phyloP scores from a whole-genome alignment of 2,329 filamentous ascomycete species.

The Ceratocystiopsis sp. region DNA sequence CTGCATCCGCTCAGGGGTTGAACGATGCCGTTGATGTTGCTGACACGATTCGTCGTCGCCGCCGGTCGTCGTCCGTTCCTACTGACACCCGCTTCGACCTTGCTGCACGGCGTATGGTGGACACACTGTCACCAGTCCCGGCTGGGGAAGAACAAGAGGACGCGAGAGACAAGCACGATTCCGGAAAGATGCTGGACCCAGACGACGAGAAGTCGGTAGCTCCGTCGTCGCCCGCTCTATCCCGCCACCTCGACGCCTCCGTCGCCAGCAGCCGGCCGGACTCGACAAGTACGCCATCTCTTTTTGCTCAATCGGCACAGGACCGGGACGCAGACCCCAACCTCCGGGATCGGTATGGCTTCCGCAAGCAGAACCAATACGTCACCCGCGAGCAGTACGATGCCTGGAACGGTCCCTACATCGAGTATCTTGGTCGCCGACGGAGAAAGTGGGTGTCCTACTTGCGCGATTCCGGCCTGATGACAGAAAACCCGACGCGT shows the following conservation, averaged over 20 bases:
- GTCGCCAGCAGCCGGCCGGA: constrained; percentile 2
- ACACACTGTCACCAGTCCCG: neutral
- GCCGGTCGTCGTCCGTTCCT: constrained; percentile 15
- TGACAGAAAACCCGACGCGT: constrained; percentile 51
- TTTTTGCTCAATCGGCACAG: constrained; percentile 11
- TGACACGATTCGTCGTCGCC: constrained; percentile 2
- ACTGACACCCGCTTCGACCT: constrained; percentile 19
- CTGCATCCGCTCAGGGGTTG: too few species aligned
- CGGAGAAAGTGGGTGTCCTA: constrained; percentile 68
- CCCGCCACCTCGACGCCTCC: neutral
- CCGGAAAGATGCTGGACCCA: constrained; percentile 27
- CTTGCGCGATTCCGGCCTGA: constrained; percentile 58
- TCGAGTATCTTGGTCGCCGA: constrained; percentile 55
- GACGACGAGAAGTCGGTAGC: constrained; percentile 11
- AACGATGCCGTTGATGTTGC: too few species aligned
- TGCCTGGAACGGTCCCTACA: constrained; percentile 60
- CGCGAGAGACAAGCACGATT: constrained; percentile 27
- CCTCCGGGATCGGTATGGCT: constrained; percentile 69
- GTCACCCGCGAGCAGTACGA: constrained; percentile 65
- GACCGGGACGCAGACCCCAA: constrained; percentile 29
- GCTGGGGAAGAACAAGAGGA: neutral
- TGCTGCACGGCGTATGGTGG: constrained; percentile 7
- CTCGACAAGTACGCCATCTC: constrained; percentile 4
- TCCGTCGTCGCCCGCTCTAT: neutral
- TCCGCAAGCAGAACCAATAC: constrained; percentile 74